These are phyloP conservation scores for Fusarium pseudoanthophilum DNA, from an alignment of 2,329 filamentous ascomycete genomes.

Conservation along the genomic window DNA sequence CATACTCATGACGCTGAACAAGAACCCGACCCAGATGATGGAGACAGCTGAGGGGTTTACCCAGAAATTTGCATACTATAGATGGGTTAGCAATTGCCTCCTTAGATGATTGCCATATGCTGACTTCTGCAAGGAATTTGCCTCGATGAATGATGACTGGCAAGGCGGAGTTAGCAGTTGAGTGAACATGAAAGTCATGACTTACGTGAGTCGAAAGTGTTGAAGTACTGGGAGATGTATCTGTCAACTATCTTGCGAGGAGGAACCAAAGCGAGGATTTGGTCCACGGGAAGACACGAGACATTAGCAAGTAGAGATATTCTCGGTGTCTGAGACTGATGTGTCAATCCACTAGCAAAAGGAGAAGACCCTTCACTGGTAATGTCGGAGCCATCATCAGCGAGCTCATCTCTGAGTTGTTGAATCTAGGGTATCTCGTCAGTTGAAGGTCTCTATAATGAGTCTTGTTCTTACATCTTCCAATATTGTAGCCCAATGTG, in stretches of 20 bases:
- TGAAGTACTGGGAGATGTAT: conserved; percentile 34
- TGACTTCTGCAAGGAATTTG: conserved; percentile 14
- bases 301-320: conserved; percentile 7
- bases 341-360: neutral
- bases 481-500: conserved; percentile 22
- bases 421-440: neutral
- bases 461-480: conserved; percentile 1
- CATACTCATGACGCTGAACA: conserved; percentile 20
- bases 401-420: conserved; percentile 7
- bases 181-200: neutral
- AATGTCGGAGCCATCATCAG: neutral
- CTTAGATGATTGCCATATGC: neutral
- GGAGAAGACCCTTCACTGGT: neutral
- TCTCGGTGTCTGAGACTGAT: neutral
- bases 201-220: conserved; percentile 24
- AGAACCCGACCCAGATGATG: conserved; percentile 16
- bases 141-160: conserved; percentile 11
- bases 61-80: conserved; percentile 14
- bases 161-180: neutral
- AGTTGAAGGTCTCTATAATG: neutral
- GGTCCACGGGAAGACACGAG: conserved; percentile 1
- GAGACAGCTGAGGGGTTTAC: neutral
- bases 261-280: conserved; percentile 27
- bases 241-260: conserved; percentile 32
- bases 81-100: neutral